Percentiles rank a stretch among this genome's conserved stretches.
These are phyloP conservation scores for Chloranthus sessilifolius DNA, from an alignment of 164 flowering plant species.

Conservation along the genomic window DNA sequence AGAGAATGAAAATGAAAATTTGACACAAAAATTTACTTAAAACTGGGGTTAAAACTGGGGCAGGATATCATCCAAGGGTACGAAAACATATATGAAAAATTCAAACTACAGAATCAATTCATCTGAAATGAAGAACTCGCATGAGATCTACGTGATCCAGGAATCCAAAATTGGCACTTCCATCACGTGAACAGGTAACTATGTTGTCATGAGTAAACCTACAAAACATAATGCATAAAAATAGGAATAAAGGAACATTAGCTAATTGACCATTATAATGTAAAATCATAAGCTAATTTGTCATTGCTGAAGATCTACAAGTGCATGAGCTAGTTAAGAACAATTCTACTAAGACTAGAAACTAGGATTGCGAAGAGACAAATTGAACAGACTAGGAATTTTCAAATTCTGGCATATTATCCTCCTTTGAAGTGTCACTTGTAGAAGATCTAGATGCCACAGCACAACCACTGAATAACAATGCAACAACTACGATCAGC, in stretches of 20 bases:
- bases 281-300: slow-evolving; percentile 3
- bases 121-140: slow-evolving; percentile 38
- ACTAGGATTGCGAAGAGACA: too few species aligned
- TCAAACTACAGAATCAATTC: neutral
- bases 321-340: neutral
- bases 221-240: slow-evolving; percentile 8
- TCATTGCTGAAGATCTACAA: too few species aligned
- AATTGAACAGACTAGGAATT: slow-evolving; percentile 66
- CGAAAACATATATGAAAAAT: too few species aligned
- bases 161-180: slow-evolving; percentile 97
- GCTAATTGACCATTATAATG: neutral
- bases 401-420: slow-evolving; percentile 60
- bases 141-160: slow-evolving; percentile 74
- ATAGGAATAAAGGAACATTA: neutral
- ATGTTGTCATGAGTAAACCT: slow-evolving; percentile 93
- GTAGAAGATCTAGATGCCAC: slow-evolving; percentile 56
- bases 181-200: slow-evolving; percentile 98
- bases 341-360: neutral
- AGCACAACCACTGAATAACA: slow-evolving; percentile 75
- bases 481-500: slow-evolving; percentile 8
- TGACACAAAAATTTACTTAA: too few species aligned
- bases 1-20: too few species aligned
- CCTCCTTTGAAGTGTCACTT: slow-evolving; percentile 58
- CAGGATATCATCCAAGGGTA: too few species aligned
- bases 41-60: too few species aligned